Percentiles rank a stretch among this genome's conserved stretches.
Conservation (phyloP, 2,329 filamentous ascomycete genomes). For the Fusarium paranaense region DNA sequence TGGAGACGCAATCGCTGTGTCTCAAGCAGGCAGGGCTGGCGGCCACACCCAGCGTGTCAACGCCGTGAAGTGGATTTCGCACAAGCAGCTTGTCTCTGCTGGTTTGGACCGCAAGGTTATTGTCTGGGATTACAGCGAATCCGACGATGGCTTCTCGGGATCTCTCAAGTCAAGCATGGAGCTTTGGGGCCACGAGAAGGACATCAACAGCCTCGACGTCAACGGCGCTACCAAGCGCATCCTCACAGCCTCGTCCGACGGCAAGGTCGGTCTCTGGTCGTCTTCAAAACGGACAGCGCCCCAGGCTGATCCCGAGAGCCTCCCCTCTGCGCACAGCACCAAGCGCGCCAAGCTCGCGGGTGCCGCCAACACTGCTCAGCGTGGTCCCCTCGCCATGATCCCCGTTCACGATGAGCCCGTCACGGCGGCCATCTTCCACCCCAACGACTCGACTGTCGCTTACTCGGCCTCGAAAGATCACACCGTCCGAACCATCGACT, state of each 20-base stretch:
- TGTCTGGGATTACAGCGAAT: slow-evolving; percentile 88
- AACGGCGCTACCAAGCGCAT: slow-evolving; percentile 80
- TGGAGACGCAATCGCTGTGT: slow-evolving; percentile 85
- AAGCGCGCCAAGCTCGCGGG: slow-evolving; percentile 80
- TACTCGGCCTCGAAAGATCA: slow-evolving; percentile 95
- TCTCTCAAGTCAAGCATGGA: slow-evolving; percentile 80
- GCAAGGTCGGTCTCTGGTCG: slow-evolving; percentile 89
- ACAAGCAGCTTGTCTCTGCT: slow-evolving; percentile 82
- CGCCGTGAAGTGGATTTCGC: slow-evolving; percentile 84
- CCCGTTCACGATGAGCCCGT: slow-evolving; percentile 79
- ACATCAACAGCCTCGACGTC: slow-evolving; percentile 80
- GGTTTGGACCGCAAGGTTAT: slow-evolving; percentile 87
- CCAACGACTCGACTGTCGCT: slow-evolving; percentile 84
- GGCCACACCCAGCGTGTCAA: slow-evolving; percentile 84
- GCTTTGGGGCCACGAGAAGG: slow-evolving; percentile 83
- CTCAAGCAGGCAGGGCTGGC: slow-evolving; percentile 72
- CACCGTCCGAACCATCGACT: slow-evolving; percentile 89
- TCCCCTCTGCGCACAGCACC: slow-evolving; percentile 74
- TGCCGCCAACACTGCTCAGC: slow-evolving; percentile 67
- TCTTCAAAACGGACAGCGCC: slow-evolving; percentile 82
- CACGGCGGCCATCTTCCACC: slow-evolving; percentile 86
- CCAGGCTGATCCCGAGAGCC: slow-evolving; percentile 74
- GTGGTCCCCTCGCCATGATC: slow-evolving; percentile 82
- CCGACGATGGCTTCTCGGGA: slow-evolving; percentile 68
- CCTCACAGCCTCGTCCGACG: slow-evolving; percentile 87